Conservation (phyloP, 2,329 filamentous ascomycete genomes). For the Fusarium sp. region DNA sequence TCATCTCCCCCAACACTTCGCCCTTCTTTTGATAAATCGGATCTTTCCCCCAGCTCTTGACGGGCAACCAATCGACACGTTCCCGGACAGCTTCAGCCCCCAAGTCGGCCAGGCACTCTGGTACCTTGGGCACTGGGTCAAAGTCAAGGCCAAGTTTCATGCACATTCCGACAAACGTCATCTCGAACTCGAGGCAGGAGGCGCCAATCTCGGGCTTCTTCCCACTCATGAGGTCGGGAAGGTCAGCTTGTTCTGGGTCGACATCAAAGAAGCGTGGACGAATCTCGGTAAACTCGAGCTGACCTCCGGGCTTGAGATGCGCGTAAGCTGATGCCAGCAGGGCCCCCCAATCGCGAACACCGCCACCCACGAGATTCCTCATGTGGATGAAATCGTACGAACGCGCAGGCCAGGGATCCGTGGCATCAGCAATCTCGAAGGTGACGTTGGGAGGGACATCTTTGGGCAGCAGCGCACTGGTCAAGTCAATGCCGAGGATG, state of each 20-base stretch:
- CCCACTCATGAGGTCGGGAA: slow-evolving; percentile 20
- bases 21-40: slow-evolving; percentile 57
- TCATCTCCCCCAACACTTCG: slow-evolving; percentile 55
- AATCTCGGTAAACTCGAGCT: slow-evolving; percentile 62
- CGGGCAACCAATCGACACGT: slow-evolving; percentile 59
- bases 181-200: slow-evolving; percentile 55
- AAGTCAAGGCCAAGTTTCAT: slow-evolving; percentile 56
- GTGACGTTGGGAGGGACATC: slow-evolving; percentile 71
- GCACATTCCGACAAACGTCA: slow-evolving; percentile 49
- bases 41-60: slow-evolving; percentile 59
- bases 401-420: slow-evolving; percentile 60
- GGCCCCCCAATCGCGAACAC: slow-evolving; percentile 59
- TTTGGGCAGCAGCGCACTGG: slow-evolving; percentile 57
- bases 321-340: slow-evolving; percentile 56
- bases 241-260: slow-evolving; percentile 46
- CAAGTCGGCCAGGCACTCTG: slow-evolving; percentile 53
- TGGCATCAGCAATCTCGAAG: slow-evolving; percentile 73
- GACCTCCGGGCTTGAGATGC: slow-evolving; percentile 61
- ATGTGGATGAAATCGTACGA: slow-evolving; percentile 61
- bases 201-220: slow-evolving; percentile 44
- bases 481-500: slow-evolving; percentile 60
- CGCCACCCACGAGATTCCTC: slow-evolving; percentile 61
- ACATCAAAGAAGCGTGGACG: slow-evolving; percentile 59
- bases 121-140: slow-evolving; percentile 57
- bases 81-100: slow-evolving; percentile 60